phyloP scores from a whole-genome alignment of 2,329 filamentous ascomycete species.

The Diaporthe caulivora region DNA sequence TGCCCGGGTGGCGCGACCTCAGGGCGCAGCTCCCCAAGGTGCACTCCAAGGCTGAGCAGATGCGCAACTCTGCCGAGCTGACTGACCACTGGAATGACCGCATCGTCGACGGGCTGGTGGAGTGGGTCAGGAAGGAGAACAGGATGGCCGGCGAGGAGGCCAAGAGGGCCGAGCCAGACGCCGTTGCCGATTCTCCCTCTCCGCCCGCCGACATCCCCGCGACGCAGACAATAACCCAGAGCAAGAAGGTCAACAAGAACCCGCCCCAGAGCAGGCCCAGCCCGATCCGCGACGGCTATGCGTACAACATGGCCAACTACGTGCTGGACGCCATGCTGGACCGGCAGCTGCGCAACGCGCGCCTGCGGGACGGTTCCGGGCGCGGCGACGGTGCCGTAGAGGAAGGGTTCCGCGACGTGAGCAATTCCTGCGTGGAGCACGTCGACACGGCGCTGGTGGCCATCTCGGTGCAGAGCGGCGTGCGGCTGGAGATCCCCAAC shows the following conservation, averaged over 20 bases:
- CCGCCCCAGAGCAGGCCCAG: slow-evolving; percentile 40
- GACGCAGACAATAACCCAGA: neutral
- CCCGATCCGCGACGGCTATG: slow-evolving; percentile 56
- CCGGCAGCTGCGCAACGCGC: slow-evolving; percentile 57
- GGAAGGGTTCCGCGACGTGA: slow-evolving; percentile 57
- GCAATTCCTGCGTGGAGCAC: slow-evolving; percentile 55
- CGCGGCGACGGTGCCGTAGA: slow-evolving; percentile 52
- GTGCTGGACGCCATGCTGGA: slow-evolving; percentile 61
- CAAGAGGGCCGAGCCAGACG: slow-evolving; percentile 19
- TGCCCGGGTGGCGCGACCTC: slow-evolving; percentile 63
- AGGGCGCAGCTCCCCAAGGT: slow-evolving; percentile 58
- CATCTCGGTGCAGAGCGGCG: slow-evolving; percentile 40
- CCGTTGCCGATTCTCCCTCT: neutral
- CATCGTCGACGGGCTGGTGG: slow-evolving; percentile 54
- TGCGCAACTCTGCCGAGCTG: slow-evolving; percentile 66
- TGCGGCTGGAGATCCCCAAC: slow-evolving; percentile 43
- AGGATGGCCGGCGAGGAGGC: slow-evolving; percentile 38
- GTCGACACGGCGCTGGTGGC: slow-evolving; percentile 13
- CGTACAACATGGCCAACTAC: slow-evolving; percentile 55
- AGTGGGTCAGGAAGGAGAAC: slow-evolving; percentile 57
- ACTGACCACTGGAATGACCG: slow-evolving; percentile 63
- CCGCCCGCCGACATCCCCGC: neutral
- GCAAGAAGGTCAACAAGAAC: neutral
- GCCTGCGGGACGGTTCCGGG: slow-evolving; percentile 57
- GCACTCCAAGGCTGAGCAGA: slow-evolving; percentile 63